Conservation (phyloP, 1,139 yeast genomes). For the Suhomyces kunorum region DNA sequence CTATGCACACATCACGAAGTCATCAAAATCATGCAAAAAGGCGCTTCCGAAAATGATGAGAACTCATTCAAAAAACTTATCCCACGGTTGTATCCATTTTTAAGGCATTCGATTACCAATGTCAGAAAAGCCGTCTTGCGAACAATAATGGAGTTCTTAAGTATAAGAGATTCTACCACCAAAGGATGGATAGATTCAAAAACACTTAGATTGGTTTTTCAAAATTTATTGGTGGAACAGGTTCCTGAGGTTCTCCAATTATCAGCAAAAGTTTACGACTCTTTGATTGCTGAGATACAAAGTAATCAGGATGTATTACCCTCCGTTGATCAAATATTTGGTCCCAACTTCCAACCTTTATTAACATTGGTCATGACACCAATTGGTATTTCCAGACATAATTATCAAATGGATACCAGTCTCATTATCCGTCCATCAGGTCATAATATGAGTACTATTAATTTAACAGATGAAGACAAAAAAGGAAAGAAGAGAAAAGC, state of each 20-base stretch:
- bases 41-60: conserved; percentile 53
- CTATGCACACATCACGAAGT: conserved; percentile 83
- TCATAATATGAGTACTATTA: conserved; percentile 38
- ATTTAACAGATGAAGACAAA: conserved; percentile 27
- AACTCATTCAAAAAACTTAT: conserved; percentile 66
- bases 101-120: conserved; percentile 90
- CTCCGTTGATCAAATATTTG: conserved; percentile 49
- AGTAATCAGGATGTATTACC: conserved; percentile 26
- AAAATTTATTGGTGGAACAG: conserved; percentile 87
- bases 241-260: conserved; percentile 68
- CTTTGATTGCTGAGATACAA: conserved; percentile 51
- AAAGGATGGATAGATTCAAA: conserved; percentile 80
- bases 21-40: conserved; percentile 64
- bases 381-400: conserved; percentile 88
- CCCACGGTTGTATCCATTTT: conserved; percentile 90
- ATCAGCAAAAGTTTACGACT: conserved; percentile 64
- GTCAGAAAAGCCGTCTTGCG: conserved; percentile 88
- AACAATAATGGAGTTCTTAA: conserved; percentile 75
- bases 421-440: conserved; percentile 84
- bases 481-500: conserved; percentile 41
- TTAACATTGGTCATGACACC: conserved; percentile 84
- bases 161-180: conserved; percentile 63
- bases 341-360: conserved; percentile 60
- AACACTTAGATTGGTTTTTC: conserved; percentile 74
- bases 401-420: conserved; percentile 77